These are phyloP conservation scores for Phytopythium aichiense DNA, from an alignment of 352 stramenopile species.

Conservation along the genomic window DNA sequence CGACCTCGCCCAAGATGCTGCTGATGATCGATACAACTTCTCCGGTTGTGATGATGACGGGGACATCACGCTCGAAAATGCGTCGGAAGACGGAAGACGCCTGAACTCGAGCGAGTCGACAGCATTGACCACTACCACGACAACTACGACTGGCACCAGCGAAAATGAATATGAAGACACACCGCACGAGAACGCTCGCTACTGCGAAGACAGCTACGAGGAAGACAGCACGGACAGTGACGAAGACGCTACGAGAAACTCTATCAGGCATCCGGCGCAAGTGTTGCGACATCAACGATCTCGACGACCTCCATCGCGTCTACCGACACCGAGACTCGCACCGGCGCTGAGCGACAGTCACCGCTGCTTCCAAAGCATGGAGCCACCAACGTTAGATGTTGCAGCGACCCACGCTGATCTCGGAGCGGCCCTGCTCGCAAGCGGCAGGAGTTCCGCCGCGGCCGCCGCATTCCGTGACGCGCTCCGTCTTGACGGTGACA, in stretches of 20 bases:
- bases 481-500: constrained; percentile 29
- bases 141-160: background rate
- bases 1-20: constrained; percentile 21
- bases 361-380: background rate
- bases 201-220: constrained; percentile 2
- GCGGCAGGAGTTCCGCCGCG: constrained; percentile 37
- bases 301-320: background rate
- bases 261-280: background rate
- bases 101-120: background rate
- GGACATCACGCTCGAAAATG: constrained; percentile 22
- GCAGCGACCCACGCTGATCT: constrained; percentile 49
- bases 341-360: constrained; percentile 3
- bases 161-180: constrained; percentile 5
- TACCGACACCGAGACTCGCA: background rate
- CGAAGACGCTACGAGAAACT: background rate
- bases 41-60: constrained; percentile 7
- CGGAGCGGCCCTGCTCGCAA: constrained; percentile 38
- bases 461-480: constrained; percentile 37
- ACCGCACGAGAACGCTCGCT: constrained; percentile 5
- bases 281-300: background rate
- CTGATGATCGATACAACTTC: background rate
- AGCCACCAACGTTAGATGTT: constrained; percentile 34
- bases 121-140: background rate
- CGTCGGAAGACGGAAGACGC: background rate
- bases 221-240: constrained; percentile 4